A percentile compares a stretch with the other conserved stretches of the same genome.
Evolutionary conservation across 2,329 filamentous ascomycete genomes (phyloP).

Genomic region (Colletotrichum liriopes): DNA sequence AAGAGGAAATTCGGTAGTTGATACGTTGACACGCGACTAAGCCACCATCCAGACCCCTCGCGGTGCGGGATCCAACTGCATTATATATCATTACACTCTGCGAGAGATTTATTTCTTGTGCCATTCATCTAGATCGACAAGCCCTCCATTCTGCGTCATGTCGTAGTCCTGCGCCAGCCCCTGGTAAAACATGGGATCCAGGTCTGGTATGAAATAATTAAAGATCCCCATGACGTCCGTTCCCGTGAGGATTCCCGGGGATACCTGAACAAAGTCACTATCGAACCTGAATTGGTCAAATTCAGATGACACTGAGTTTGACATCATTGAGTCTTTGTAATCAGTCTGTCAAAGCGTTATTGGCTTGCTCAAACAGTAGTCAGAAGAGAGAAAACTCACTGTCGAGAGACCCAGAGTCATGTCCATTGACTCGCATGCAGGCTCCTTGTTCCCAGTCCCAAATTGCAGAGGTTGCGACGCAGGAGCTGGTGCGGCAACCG

Average conservation of each 20-base stretch:
- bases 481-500: background rate
- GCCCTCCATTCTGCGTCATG: constrained; percentile 30
- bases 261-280: constrained; percentile 19
- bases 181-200: constrained; percentile 46
- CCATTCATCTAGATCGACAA: background rate
- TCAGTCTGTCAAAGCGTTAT: background rate
- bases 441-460: background rate
- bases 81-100: no score
- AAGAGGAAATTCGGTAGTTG: no score
- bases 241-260: constrained; percentile 36
- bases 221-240: constrained; percentile 50
- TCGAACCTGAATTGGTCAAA: constrained; percentile 43
- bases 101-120: no score
- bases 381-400: no score
- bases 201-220: constrained; percentile 46
- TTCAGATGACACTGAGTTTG: constrained; percentile 16
- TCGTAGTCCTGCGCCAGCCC: constrained; percentile 30
- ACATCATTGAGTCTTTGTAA: background rate
- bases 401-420: no score
- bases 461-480: background rate
- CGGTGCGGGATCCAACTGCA: no score
- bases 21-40: no score
- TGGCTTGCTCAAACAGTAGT: background rate
- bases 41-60: no score
- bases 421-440: no score